Evolutionary conservation across 306 rosid species (phyloP), one percentile per base, ranked within the genome.

Genomic region (Sicyos edulis): DNA sequence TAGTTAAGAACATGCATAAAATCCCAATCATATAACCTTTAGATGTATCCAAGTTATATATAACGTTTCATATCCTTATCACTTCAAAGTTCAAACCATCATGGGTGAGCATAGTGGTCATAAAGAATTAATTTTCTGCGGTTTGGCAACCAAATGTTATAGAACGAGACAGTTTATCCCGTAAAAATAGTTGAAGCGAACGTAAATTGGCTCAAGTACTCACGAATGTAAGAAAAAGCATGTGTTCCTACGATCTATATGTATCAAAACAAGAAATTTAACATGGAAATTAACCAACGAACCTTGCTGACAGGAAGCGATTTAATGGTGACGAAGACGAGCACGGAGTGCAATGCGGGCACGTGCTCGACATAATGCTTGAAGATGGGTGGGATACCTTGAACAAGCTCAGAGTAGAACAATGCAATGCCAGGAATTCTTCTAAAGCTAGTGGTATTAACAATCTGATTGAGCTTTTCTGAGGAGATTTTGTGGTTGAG

Each of bases 321-420:
- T 17, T 64, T 78, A 8, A 78, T 68, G 32, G 87, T 72, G 52
- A 79, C 75, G 2, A 83, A 83, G 53, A 83, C 75, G n/a, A 78
- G 78, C 11, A 80, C 76, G 0, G 84, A 73, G 69, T 83, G 84
- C 74, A 80, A 10, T 1, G 87, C 80, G 3, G 82, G 84, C 4
- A 83, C 70, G 19, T 80, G 81, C 1, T 26, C 72, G 13, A 69
- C 60, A 6, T 75, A 83, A 58, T 83, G 87, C 66, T 72, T 55
- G 76, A 83, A 78, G 51, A 83, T 80, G 5, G 87, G 84, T 0
- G 87, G 82, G 53, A 80, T 78, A 7, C 82, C 87, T 4, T 78
- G 80, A 63, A 83, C 82, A 32, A 80, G 78, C 49, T 83, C 84
- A 0, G 87, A 68, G 60, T 83, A 80, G 34, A 83, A 77, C 9